A percentile compares a stretch with the other conserved stretches of the same genome.
These are phyloP conservation scores for Elsinoe arachidis DNA, from an alignment of 2,329 filamentous ascomycete genomes.

Conservation along the genomic window DNA sequence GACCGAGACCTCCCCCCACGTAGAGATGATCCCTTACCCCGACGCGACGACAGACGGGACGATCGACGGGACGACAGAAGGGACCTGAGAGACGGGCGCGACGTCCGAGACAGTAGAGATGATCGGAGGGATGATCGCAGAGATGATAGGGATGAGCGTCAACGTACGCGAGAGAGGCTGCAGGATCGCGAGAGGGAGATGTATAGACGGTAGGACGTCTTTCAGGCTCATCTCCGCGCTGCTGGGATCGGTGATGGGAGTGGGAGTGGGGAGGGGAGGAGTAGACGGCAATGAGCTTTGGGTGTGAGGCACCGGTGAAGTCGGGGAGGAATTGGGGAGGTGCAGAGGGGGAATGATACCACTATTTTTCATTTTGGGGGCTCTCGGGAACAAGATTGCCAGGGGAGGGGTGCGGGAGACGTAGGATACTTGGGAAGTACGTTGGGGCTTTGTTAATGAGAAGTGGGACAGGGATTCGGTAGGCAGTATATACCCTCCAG, in stretches of 20 bases:
- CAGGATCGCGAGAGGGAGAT: slow-evolving; percentile 30
- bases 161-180: slow-evolving; percentile 24
- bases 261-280: background rate
- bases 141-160: slow-evolving; percentile 15
- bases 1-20: background rate
- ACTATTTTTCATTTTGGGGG: background rate
- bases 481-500: background rate
- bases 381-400: no score
- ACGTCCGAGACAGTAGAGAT: background rate
- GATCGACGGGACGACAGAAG: no score
- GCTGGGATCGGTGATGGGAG: background rate
- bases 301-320: no score
- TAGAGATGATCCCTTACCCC: slow-evolving; percentile 20
- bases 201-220: slow-evolving; percentile 20
- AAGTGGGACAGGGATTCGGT: no score
- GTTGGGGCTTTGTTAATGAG: no score
- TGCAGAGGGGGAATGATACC: background rate
- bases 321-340: no score
- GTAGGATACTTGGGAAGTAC: no score
- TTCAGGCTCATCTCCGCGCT: background rate
- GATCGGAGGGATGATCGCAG: background rate
- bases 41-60: slow-evolving; percentile 14
- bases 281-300: no score
- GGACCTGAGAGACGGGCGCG: slow-evolving; percentile 15
- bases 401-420: no score